Evolutionary conservation across 2,329 filamentous ascomycete genomes (phyloP).

Genomic region (Colletotrichum sp.): DNA sequence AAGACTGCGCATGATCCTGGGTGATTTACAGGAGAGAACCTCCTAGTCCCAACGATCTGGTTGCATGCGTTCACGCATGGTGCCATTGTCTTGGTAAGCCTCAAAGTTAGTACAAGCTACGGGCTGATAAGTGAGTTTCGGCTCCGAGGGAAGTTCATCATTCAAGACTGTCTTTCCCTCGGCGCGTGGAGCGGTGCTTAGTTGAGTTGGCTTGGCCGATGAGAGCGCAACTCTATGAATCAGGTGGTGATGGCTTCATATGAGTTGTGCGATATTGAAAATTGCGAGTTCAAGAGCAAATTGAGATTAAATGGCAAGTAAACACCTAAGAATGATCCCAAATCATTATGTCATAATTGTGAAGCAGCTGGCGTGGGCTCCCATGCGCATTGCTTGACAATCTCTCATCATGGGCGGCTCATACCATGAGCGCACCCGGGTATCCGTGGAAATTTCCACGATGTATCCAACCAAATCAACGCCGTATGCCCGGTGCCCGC

Average conservation of each 20-base stretch:
- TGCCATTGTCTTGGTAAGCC: neutral
- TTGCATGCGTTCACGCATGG: neutral
- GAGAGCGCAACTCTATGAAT: neutral
- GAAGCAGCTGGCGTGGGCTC: too few relatives aligned
- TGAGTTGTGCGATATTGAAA: fast-evolving
- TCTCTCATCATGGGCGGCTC: too few relatives aligned
- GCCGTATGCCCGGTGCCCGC: too few relatives aligned
- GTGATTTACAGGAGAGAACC: neutral
- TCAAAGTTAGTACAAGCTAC: fast-evolving
- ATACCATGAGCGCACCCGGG: too few relatives aligned
- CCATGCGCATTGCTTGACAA: too few relatives aligned
- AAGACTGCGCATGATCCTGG: neutral
- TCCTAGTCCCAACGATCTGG: neutral
- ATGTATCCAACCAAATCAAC: too few relatives aligned
- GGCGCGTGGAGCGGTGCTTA: neutral
- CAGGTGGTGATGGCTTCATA: too few relatives aligned
- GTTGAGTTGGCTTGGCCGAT: too few relatives aligned
- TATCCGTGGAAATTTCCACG: too few relatives aligned
- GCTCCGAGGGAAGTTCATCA: neutral
- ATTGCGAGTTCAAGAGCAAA: too few relatives aligned
- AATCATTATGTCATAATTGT: too few relatives aligned
- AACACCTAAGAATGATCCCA: too few relatives aligned
- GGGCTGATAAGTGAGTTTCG: neutral
- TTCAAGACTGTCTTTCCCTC: fast-evolving
- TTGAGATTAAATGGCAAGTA: fast-evolving